Base-by-base conservation (phyloP, 495 filamentous ascomycete genomes). In the Penicillium roqueforti region DNA sequence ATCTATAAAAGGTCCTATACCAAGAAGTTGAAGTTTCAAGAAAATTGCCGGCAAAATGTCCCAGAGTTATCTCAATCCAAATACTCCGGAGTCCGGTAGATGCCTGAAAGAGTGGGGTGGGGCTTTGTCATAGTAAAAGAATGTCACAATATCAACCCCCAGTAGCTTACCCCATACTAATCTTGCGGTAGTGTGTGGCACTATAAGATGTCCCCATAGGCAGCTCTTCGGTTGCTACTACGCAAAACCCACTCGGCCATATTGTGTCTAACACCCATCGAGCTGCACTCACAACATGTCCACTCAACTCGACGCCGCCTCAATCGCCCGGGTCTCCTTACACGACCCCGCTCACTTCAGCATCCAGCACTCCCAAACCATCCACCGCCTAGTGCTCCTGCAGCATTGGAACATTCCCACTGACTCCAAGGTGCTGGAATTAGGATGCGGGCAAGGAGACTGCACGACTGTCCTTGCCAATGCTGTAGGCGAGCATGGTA, bases 401-500 rank as follows among this genome's bases (percentile, higher is more conserved):
- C 56, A 68, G 39, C 54, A 56, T 54, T 80, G 68, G 68, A 47
- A 47, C 32, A 71, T 77, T 52, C 23, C 32, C 2, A 58, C 70
- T 0, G 76, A 63, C 39, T 62, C 66, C 14, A 73, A 69, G 31
- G 59, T 81, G 29, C 70, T 83, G 5, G 80, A 82, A 59, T 55
- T 83, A 26, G 80, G 78, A 43, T 81, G 79, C 63, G 79, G 79
- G 16, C 79, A 82, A 53, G 80, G 79, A 4, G 76, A 78, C 51
- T 71, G 65, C 54, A 79, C 79, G 0, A 60, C 66, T 13, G 75
- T 67, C 7, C 67, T 82, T 8, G 79, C 79, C 54, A 55, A 68
- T 43, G 66, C 69, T 13, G 75, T 82, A 2, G 71, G 74, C 5
- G 55, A 67, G 11, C 42, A 62, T 0, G 76, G 77, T 0, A 65